A percentile compares a stretch with the other conserved stretches of the same genome.
These are phyloP conservation scores for Musa troglodytarum DNA, from an alignment of 176 grass and related monocot species.

Conservation along the genomic window DNA sequence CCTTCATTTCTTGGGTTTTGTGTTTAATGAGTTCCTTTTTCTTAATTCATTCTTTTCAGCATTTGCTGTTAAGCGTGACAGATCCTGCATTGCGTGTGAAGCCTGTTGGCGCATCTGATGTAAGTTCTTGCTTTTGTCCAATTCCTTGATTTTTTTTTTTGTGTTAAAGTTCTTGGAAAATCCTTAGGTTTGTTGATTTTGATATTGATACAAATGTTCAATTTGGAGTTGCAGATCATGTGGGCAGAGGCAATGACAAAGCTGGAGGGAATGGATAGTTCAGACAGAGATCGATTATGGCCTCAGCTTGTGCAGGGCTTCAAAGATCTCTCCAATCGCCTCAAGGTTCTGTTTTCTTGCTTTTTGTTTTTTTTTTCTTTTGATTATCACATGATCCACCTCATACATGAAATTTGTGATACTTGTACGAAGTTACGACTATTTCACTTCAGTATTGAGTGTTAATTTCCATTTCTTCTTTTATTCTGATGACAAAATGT, in stretches of 20 bases:
- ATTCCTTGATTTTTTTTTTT: slow-evolving; percentile 10
- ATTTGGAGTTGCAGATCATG: slow-evolving; percentile 58
- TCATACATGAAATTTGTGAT: neutral
- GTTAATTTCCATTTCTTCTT: neutral
- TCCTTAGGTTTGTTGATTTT: slow-evolving; percentile 3
- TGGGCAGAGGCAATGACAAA: slow-evolving; percentile 96
- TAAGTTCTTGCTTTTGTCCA: slow-evolving; percentile 24
- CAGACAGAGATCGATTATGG: slow-evolving; percentile 84
- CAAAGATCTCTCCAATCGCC: slow-evolving; percentile 84
- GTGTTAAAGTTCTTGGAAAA: slow-evolving; percentile 1
- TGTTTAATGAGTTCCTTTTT: neutral
- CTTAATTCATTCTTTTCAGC: slow-evolving; percentile 32
- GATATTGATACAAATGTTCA: neutral
- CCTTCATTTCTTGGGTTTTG: neutral
- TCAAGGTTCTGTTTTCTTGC: slow-evolving; percentile 45
- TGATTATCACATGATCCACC: neutral
- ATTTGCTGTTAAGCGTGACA: slow-evolving; percentile 87
- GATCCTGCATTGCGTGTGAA: slow-evolving; percentile 64
- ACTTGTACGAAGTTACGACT: neutral
- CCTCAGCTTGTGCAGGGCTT: slow-evolving; percentile 94
- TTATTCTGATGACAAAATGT: neutral
- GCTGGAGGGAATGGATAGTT: slow-evolving; percentile 88
- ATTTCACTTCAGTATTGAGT: too few species aligned
- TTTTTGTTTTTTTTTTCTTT: neutral
- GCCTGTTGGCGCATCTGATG: slow-evolving; percentile 83